Base-by-base conservation (phyloP, 2,329 filamentous ascomycete genomes). In the Neonectria sp. region DNA sequence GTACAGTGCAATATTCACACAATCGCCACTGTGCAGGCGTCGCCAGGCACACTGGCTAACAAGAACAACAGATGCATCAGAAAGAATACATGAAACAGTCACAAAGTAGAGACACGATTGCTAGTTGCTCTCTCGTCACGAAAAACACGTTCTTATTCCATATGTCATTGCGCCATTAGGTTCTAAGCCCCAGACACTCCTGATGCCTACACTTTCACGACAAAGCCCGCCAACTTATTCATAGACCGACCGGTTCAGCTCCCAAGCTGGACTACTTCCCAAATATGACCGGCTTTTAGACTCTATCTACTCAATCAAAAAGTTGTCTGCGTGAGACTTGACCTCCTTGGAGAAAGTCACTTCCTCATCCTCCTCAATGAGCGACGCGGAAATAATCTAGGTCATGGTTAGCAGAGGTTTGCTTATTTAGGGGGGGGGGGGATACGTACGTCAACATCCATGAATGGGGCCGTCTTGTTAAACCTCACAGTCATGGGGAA, bases 401-500 rank as follows among this genome's bases (percentile, higher is more conserved):
- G 56, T 11, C 17, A 63, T 60, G 68, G 75, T 67, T 55, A 71
- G 61, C 12, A 67, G 7, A 17, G 9, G 24, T 8, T 37, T 25
- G 24, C 27, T 21, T 8, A 17, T 8, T 17, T 6, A 4, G 4
- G 17, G 15, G 24, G 17, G 15, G 24, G 21, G 29, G 6, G 25
- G 27, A 8, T 69, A 89, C 92, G 91, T 86, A 98, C 95, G 84
- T 98, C 95, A 71, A 99, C 93, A 76, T 98, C 94, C 57, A 98
- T 89, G 80, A 94, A 97, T 31, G 96, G 95, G 65, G 88, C 90
- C 48, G 90, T 88, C 88, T 97, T 98, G 70, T 90, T 91, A 83
- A 99, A 99, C 61, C 91, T 89, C 68, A 98, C 91, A 60, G 89
- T 92, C 95, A 99, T 98, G 1, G 96, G 96, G 90, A 99, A 99